phyloP scores from a whole-genome alignment of 164 flowering plant species.

The Kalanchoe fedtschenkoi region DNA sequence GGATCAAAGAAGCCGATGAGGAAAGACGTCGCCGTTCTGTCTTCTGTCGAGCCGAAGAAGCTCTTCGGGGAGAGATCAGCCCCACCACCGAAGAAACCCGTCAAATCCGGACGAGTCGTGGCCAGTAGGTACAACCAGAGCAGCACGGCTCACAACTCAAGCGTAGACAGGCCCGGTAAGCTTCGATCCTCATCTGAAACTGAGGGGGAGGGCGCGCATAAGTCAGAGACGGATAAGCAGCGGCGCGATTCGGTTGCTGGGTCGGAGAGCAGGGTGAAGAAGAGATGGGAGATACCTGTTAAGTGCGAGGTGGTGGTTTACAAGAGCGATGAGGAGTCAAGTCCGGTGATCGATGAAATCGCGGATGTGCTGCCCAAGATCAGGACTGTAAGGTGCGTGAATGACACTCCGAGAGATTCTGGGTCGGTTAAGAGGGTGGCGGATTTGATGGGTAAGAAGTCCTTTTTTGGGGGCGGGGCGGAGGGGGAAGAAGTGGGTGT shows the following conservation, averaged over 20 bases:
- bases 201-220: too few relatives aligned
- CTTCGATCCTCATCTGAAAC: neutral
- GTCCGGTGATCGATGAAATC: neutral
- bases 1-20: constrained; percentile 38
- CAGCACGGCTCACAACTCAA: neutral
- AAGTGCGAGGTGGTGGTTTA: neutral
- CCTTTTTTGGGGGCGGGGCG: neutral
- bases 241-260: neutral
- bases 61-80: constrained; percentile 49
- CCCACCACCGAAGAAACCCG: neutral
- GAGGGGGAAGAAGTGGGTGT: constrained; percentile 5
- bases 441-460: neutral
- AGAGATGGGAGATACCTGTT: neutral
- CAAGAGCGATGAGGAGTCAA: neutral
- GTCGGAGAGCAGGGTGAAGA: neutral
- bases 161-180: neutral
- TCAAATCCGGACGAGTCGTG: neutral
- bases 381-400: neutral
- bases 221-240: too few relatives aligned
- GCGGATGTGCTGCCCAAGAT: neutral
- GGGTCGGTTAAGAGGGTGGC: neutral
- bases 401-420: neutral
- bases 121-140: neutral
- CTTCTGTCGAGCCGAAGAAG: constrained; percentile 52
- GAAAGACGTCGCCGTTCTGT: constrained; percentile 33